Percentiles rank a stretch among this genome's conserved stretches.
Evolutionary conservation across 169 alveolate species (phyloP).

Genomic region (Perkinsus olseni): DNA sequence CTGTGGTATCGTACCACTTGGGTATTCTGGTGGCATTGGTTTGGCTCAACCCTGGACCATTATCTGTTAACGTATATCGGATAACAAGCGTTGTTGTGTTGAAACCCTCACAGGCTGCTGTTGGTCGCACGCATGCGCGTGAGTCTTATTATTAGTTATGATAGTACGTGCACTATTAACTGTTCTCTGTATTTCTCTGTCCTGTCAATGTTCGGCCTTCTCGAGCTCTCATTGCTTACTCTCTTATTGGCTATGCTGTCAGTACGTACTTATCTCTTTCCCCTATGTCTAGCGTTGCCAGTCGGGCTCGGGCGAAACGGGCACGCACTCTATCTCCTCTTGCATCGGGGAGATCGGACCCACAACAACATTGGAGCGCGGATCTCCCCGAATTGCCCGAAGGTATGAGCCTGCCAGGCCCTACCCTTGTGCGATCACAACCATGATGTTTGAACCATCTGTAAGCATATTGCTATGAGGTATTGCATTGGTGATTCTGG

Average conservation of each 20-base stretch:
- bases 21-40: too few relatives aligned
- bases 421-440: too few relatives aligned
- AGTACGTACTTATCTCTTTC: not conserved
- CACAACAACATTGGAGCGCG: not conserved
- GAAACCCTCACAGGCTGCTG: too few relatives aligned
- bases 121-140: not conserved
- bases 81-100: too few relatives aligned
- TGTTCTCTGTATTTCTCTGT: not conserved
- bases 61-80: too few relatives aligned
- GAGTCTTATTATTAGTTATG: not conserved
- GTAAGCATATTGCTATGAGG: too few relatives aligned
- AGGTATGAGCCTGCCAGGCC: too few relatives aligned
- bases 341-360: not conserved
- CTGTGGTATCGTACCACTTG: too few relatives aligned
- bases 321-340: not conserved
- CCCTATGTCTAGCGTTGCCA: not conserved
- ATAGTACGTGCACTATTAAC: not conserved
- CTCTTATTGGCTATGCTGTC: not conserved
- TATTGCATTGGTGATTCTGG: too few relatives aligned
- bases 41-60: too few relatives aligned
- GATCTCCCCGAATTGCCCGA: too few relatives aligned
- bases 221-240: not conserved
- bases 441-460: too few relatives aligned
- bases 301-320: not conserved
- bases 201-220: not conserved